Conservation (phyloP, 371 early-diverging fungal genomes). For the Coemansia linderi region DNA sequence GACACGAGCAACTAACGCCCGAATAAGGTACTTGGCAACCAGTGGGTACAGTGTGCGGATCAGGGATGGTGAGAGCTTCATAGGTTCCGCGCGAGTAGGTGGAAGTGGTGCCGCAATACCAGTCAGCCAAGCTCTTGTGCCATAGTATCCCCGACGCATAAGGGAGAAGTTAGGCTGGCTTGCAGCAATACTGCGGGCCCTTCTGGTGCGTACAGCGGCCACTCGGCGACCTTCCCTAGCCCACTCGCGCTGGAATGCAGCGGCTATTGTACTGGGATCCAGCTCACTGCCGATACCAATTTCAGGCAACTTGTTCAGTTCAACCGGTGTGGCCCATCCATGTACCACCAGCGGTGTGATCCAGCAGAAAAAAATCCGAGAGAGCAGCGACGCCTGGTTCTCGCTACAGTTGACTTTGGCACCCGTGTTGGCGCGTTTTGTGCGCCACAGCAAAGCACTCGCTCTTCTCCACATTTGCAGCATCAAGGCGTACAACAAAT, state of each 20-base stretch:
- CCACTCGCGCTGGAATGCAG: constrained; percentile 32
- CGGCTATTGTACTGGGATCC: constrained; percentile 29
- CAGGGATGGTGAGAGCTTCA: constrained; percentile 14
- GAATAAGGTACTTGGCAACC: constrained; percentile 17
- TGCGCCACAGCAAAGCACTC: constrained; percentile 2
- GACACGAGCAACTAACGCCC: constrained; percentile 35
- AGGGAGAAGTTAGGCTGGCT: not conserved
- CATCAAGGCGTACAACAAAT: not conserved
- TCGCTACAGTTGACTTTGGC: constrained; percentile 21
- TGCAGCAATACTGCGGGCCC: not conserved
- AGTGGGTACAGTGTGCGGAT: constrained; percentile 24
- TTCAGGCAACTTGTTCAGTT: constrained; percentile 66
- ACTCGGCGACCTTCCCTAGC: constrained; percentile 19
- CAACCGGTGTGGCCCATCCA: constrained; percentile 62
- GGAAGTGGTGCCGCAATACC: not conserved
- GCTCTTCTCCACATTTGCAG: not conserved
- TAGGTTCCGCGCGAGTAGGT: not conserved
- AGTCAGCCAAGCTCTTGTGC: not conserved
- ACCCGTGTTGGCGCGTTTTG: not conserved
- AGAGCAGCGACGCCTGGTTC: constrained; percentile 29
- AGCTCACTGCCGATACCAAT: constrained; percentile 57
- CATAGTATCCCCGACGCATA: not conserved
- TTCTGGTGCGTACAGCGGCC: not conserved
- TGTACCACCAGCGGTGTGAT: constrained; percentile 60
- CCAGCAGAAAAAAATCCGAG: constrained; percentile 44